Evolutionary conservation across 805 yeast species (phyloP), one percentile per base, ranked within the genome.

Genomic region (Saturnispora sanitii): DNA sequence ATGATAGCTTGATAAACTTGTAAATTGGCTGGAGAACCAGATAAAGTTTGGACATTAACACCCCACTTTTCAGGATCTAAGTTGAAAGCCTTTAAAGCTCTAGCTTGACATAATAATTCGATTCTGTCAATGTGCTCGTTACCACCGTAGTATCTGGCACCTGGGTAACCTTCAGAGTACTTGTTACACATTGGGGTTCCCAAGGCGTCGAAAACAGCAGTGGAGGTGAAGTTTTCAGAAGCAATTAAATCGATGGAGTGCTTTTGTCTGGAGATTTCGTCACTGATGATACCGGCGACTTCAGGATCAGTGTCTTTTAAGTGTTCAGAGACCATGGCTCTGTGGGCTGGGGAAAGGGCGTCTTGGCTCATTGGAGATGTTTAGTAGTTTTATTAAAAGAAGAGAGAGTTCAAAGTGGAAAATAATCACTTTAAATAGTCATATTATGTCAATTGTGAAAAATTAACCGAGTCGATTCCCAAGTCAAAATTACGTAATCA

Each of bases 131-230:
- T 90, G 66, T 77, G 82, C 66, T 90, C 87, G 60, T 90, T 90
- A 62, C 98, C 98, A 64, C 98, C 98, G 61, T 90, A 90, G 70
- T 90, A 90, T 63, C 98, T 79, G 48, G 87, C 95, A 51, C 95
- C 95, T 32, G 98, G 98, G 66, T 90, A 90, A 49, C 97, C 97
- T 66, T 90, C 98, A 9, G 96, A 87, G 68, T 90, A 90, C 70
- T 90, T 90, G 75, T 90, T 90, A 64, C 84, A 88, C 95, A 90
- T 86, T 60, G 85, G 95, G 21, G 96, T 82, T 49, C 97, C 97
- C 56, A 90, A 72, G 37, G 86, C 77, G 60, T 90, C 95, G 77
- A 90, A 83, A 25, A 90, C 98, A 19, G 96, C 81, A 51, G 81
- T 83, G 37, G 96, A 83, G 42, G 98, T 90, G 73, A 88, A 90